Conservation (phyloP, 1,284 basidiomycete species). For the Cryptococcus hybrid region DNA sequence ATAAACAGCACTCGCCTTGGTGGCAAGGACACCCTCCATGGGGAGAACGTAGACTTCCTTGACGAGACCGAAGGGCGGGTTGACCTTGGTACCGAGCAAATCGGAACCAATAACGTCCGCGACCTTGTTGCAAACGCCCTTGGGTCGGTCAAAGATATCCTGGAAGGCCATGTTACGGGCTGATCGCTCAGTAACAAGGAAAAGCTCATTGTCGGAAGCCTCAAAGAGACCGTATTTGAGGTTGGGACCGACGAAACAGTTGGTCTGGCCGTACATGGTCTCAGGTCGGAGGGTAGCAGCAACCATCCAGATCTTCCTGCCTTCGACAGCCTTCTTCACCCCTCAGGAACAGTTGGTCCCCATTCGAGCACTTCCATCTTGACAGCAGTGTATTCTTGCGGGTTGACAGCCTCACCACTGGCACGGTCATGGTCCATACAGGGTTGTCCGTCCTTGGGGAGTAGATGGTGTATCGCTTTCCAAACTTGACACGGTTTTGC, state of each 20-base stretch:
- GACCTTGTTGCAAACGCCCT: conserved; percentile 70
- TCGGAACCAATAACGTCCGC: conserved; percentile 72
- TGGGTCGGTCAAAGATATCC: conserved; percentile 65
- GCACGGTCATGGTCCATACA: conserved; percentile 99
- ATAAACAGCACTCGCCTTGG: conserved; percentile 66
- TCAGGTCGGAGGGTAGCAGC: conserved; percentile 96
- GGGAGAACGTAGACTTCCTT: conserved; percentile 92
- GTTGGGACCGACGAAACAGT: conserved; percentile 89
- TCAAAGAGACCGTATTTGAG: conserved; percentile 94
- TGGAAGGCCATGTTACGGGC: conserved; percentile 99
- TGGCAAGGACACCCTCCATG: conserved; percentile 95
- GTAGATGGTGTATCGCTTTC: conserved; percentile 98
- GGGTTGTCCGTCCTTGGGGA: conserved; percentile 98
- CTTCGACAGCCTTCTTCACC: conserved; percentile 63
- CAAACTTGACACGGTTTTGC: conserved; percentile 92
- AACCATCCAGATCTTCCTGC: conserved; percentile 84
- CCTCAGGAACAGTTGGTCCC: conserved; percentile 60
- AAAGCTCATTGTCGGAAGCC: conserved; percentile 79
- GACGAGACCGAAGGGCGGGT: conserved; percentile 79
- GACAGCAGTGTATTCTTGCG: conserved; percentile 93
- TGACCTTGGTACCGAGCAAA: conserved; percentile 86
- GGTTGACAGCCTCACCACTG: conserved; percentile 91
- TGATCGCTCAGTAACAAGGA: conserved; percentile 83
- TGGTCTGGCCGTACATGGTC: conserved; percentile 99
- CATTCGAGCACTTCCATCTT: conserved; percentile 93